Evolutionary conservation across 345 rosid species (phyloP), one percentile per base, ranked within the genome.

Genomic region (Leavenworthia alabamica): DNA sequence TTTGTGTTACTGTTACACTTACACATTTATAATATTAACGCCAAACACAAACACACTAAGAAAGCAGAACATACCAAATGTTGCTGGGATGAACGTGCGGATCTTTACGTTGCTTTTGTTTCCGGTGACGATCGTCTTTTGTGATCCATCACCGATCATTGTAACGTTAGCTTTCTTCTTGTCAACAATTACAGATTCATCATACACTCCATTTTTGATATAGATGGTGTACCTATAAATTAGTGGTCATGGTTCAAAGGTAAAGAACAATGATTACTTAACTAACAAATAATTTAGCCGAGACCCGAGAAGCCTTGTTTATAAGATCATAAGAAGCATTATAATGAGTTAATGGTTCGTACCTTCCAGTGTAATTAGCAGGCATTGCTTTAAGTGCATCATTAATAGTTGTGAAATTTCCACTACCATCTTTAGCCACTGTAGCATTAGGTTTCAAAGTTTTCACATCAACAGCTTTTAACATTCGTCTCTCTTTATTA

Each of bases 401-500:
- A 2, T 71, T 55, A 35, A 88, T 82, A 16, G 90, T 86, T 26
- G 74, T 79, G 75, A 81, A 91, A 4, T 88, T 49, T 54, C 96
- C 98, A 45, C 92, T 86, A 3, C 92, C 90, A 48, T 88, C 95
- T 74, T 91, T 81, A 0, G 98, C 96, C 2, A 91, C 98, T 0
- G 68, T 73, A 11, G 78, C 83, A 45, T 86, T 66, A 10, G 96
- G 87, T 19, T 44, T 77, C 53, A 78, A 80, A 41, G 74, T 71
- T 0, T 67, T 77, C 6, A 28, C 8, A 12, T 58, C 62, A 4
- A 41, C 63, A 4, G 58, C 81, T 77, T 84, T 82, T 67, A 88
- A 52, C 60, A 83, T 63, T 48, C 88, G 77, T 36, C 90, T 68
- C n/a, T 84, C 88, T 13, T 78, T 86, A 5, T 63, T 59, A 60